These are phyloP conservation scores for Amyloporia xantha DNA, from an alignment of 768 basidiomycete species.

Conservation along the genomic window DNA sequence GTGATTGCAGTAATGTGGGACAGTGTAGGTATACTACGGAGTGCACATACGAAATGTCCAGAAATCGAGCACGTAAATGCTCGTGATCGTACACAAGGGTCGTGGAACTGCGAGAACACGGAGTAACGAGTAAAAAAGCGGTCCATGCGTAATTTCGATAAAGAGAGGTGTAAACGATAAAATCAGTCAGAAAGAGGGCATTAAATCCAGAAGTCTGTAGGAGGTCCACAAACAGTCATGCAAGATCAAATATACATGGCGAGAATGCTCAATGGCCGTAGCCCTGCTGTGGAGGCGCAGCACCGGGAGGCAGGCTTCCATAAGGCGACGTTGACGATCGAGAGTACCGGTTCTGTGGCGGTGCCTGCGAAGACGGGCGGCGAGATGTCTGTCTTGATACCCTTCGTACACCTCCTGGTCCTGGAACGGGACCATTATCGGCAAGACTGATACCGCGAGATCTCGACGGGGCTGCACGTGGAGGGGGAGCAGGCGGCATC, in stretches of 20 bases:
- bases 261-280: slow-evolving; percentile 11
- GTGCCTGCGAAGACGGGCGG: slow-evolving; percentile 54
- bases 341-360: slow-evolving; percentile 64
- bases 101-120: background rate
- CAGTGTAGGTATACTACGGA: background rate
- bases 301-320: slow-evolving; percentile 61
- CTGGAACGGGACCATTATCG: slow-evolving; percentile 80
- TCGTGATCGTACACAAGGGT: background rate
- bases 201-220: background rate
- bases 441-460: slow-evolving; percentile 67
- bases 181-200: background rate
- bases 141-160: background rate
- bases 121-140: background rate
- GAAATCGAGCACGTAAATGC: background rate
- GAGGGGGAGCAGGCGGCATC: slow-evolving; percentile 14
- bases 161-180: background rate
- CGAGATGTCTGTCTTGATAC: slow-evolving; percentile 58
- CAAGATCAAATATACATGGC: background rate
- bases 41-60: background rate
- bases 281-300: slow-evolving; percentile 41
- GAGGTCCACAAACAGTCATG: background rate
- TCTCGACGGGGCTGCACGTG: slow-evolving; percentile 7
- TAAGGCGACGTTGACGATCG: slow-evolving; percentile 41
- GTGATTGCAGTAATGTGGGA: too few relatives aligned
- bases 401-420: slow-evolving; percentile 67